These are phyloP conservation scores for Aspergillus hancockii DNA, from an alignment of 495 filamentous ascomycete species.

Conservation along the genomic window DNA sequence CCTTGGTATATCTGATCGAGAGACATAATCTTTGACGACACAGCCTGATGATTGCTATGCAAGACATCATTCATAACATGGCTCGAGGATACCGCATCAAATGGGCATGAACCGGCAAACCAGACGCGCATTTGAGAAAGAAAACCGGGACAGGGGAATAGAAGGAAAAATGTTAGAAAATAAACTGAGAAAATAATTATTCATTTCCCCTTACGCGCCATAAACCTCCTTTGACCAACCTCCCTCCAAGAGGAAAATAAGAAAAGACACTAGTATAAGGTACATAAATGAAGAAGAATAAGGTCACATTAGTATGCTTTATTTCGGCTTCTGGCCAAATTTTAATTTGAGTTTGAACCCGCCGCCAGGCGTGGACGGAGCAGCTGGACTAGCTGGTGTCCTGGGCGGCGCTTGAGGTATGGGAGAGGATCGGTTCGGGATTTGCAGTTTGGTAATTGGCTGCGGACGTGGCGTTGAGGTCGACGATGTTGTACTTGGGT, in stretches of 20 bases:
- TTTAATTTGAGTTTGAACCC: slow-evolving; percentile 49
- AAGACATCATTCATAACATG: slow-evolving; percentile 18
- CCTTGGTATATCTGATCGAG: slow-evolving; percentile 6
- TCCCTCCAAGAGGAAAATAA: slow-evolving; percentile 12
- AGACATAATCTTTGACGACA: slow-evolving; percentile 10
- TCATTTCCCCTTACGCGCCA: slow-evolving; percentile 19
- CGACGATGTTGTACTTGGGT: slow-evolving; percentile 25
- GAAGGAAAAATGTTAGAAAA: slow-evolving; percentile 14
- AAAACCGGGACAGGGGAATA: slow-evolving; percentile 13
- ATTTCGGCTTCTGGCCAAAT: slow-evolving; percentile 40
- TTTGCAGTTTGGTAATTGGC: slow-evolving; percentile 38
- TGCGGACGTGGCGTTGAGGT: slow-evolving; percentile 16
- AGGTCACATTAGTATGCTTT: slow-evolving; percentile 11
- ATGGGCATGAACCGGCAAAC: slow-evolving; percentile 7
- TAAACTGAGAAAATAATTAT: slow-evolving; percentile 7
- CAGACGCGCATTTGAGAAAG: slow-evolving; percentile 7
- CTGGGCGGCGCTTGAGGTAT: slow-evolving; percentile 19
- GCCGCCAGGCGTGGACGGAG: slow-evolving; percentile 37
- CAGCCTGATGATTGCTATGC: slow-evolving; percentile 16
- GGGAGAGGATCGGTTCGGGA: slow-evolving; percentile 34
- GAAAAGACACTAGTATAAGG: slow-evolving; percentile 17
- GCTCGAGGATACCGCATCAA: slow-evolving; percentile 9
- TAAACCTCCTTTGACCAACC: slow-evolving; percentile 17
- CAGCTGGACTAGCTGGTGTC: slow-evolving; percentile 26
- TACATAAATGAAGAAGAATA: slow-evolving; percentile 19